Evolutionary conservation across 1,139 yeast genomes (phyloP).

Genomic region (Yamadazyma mexicana): DNA sequence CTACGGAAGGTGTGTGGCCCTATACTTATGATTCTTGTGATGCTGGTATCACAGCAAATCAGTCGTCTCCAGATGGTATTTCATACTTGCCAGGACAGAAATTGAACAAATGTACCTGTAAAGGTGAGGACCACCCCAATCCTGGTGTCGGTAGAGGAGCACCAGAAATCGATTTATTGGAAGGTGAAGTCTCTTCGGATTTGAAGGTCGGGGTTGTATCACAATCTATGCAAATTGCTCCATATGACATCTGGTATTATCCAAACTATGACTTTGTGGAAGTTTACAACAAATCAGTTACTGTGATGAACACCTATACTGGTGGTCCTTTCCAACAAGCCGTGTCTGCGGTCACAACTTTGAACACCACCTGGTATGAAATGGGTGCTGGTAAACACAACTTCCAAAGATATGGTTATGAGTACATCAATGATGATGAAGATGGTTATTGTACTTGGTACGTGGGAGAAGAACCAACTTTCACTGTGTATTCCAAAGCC

Average conservation of each 20-base stretch:
- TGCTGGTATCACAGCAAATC: conserved; percentile 89
- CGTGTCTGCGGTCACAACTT: conserved; percentile 67
- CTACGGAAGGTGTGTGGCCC: conserved; percentile 89
- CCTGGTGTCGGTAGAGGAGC: conserved; percentile 83
- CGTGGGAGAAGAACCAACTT: conserved; percentile 68
- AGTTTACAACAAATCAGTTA: conserved; percentile 57
- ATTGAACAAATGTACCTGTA: conserved; percentile 67
- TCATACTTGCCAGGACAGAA: conserved; percentile 79
- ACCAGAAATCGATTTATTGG: conserved; percentile 84
- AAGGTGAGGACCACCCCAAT: conserved; percentile 77
- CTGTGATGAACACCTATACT: conserved; percentile 71
- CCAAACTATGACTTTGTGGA: conserved; percentile 77
- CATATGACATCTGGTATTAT: conserved; percentile 81
- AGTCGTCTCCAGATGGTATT: conserved; percentile 78
- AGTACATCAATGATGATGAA: conserved; percentile 65
- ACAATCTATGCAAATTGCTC: conserved; percentile 82
- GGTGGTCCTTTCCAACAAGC: conserved; percentile 92
- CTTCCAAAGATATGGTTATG: conserved; percentile 77
- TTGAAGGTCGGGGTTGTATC: conserved; percentile 65
- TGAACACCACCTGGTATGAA: conserved; percentile 78
- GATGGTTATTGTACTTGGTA: conserved; percentile 82
- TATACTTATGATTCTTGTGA: conserved; percentile 81
- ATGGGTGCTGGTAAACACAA: conserved; percentile 42
- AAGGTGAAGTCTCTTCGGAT: conserved; percentile 62
- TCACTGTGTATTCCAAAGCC: conserved; percentile 60